A percentile compares a stretch with the other conserved stretches of the same genome.
These are phyloP conservation scores for Triangularia setosa DNA, from an alignment of 2,329 filamentous ascomycete genomes.

Conservation along the genomic window DNA sequence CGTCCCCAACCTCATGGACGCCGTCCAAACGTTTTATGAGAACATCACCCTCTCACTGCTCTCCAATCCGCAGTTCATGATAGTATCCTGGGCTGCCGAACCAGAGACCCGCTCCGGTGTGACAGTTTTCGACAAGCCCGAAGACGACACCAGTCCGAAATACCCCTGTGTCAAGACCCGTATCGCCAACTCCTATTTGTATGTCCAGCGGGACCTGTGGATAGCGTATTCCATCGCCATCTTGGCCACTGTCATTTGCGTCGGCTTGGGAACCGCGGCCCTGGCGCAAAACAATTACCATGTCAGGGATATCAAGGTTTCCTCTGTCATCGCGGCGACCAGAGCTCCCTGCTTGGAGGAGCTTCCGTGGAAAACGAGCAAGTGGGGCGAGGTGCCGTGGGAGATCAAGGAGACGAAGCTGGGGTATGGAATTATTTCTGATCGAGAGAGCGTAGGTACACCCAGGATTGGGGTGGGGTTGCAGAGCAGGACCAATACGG, in stretches of 20 bases:
- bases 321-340: conserved; percentile 40
- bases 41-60: conserved; percentile 37
- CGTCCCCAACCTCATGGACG: conserved; percentile 26
- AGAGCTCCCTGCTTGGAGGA: conserved; percentile 38
- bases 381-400: conserved; percentile 25
- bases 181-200: conserved; percentile 33
- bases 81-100: conserved; percentile 34
- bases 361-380: conserved; percentile 26
- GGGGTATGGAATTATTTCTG: conserved; percentile 26
- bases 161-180: conserved; percentile 34
- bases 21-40: conserved; percentile 35
- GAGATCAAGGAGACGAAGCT: conserved; percentile 24
- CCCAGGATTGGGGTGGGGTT: background rate
- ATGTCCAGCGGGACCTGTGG: conserved; percentile 33
- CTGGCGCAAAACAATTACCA: conserved; percentile 34
- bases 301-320: conserved; percentile 37
- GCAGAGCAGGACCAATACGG: background rate
- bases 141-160: conserved; percentile 4
- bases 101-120: conserved; percentile 28
- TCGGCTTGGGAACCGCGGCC: conserved; percentile 34
- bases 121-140: conserved; percentile 11
- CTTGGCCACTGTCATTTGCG: conserved; percentile 23
- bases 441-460: conserved; percentile 2
- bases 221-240: conserved; percentile 30
- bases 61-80: conserved; percentile 34